Evolutionary conservation across 768 basidiomycete species (phyloP).

Genomic region (Serendipita vermifera): DNA sequence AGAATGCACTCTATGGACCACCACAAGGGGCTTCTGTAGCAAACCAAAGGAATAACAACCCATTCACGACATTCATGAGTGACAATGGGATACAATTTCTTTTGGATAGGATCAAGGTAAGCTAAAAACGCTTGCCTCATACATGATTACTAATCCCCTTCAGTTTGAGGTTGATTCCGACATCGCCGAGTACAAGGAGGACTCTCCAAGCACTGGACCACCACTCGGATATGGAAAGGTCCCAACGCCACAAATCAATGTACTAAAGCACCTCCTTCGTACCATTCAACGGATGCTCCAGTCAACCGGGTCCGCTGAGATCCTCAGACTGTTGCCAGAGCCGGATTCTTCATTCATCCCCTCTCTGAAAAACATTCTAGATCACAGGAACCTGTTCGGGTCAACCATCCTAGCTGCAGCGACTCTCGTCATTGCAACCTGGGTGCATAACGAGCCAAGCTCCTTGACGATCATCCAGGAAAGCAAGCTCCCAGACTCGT

Average conservation of each 20-base stretch:
- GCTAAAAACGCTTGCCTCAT: neutral
- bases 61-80: neutral
- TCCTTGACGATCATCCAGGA: constrained; percentile 90
- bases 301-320: constrained; percentile 84
- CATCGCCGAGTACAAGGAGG: constrained; percentile 40
- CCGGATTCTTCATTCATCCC: constrained; percentile 80
- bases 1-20: constrained; percentile 73
- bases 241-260: constrained; percentile 29
- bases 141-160: neutral
- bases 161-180: constrained; percentile 58
- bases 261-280: constrained; percentile 82
- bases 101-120: constrained; percentile 3
- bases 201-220: constrained; percentile 20
- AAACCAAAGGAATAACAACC: neutral
- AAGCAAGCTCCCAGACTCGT: constrained; percentile 71
- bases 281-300: constrained; percentile 98
- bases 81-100: constrained; percentile 7
- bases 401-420: constrained; percentile 80
- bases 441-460: constrained; percentile 97
- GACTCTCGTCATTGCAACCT: constrained; percentile 90
- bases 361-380: constrained; percentile 79
- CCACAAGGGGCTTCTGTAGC: neutral
- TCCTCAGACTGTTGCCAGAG: constrained; percentile 59
- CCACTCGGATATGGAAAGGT: constrained; percentile 3
- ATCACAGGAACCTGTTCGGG: constrained; percentile 72